Percentiles rank a stretch among this genome's conserved stretches.
Evolutionary conservation across 2,329 filamentous ascomycete species (phyloP).

Genomic region (Aspergillus sp.): DNA sequence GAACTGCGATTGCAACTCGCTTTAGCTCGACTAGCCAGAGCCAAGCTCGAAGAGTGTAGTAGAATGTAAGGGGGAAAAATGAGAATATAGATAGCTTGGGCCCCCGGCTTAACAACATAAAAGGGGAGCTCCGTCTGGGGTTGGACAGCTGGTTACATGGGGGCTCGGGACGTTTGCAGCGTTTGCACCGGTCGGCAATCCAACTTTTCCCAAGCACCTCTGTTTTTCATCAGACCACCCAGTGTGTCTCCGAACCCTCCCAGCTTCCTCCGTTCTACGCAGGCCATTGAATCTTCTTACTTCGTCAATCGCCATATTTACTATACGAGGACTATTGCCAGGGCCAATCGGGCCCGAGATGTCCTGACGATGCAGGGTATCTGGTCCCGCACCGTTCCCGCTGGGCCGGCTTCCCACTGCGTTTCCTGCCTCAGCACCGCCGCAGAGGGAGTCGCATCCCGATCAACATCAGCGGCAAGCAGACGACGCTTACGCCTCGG

Average conservation of each 20-base stretch:
- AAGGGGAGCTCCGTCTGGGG: neutral
- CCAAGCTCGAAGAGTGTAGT: neutral
- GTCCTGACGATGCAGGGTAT: conserved; percentile 49
- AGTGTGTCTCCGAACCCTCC: conserved; percentile 5
- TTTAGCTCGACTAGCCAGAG: conserved; percentile 4
- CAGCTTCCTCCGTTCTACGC: conserved; percentile 11
- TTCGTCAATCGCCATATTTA: conserved; percentile 21
- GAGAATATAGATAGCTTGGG: neutral
- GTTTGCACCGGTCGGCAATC: conserved; percentile 38
- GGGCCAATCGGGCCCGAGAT: conserved; percentile 28
- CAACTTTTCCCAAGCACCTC: conserved; percentile 24
- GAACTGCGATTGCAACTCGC: neutral
- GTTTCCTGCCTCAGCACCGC: conserved; percentile 45
- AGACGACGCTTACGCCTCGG: conserved; percentile 45
- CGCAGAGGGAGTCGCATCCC: conserved; percentile 40
- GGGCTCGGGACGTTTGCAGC: conserved; percentile 38
- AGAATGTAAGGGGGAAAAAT: neutral
- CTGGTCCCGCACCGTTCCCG: conserved; percentile 47
- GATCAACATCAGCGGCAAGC: conserved; percentile 41
- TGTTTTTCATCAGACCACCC: conserved; percentile 6
- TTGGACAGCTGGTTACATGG: conserved; percentile 13
- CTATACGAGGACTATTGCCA: neutral
- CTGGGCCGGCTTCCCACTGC: conserved; percentile 47
- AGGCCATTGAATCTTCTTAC: conserved; percentile 21
- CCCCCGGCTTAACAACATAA: neutral